A percentile compares a stretch with the other conserved stretches of the same genome.
Conservation (phyloP, 352 stramenopile genomes). For the Phytophthora chlamydospora region DNA sequence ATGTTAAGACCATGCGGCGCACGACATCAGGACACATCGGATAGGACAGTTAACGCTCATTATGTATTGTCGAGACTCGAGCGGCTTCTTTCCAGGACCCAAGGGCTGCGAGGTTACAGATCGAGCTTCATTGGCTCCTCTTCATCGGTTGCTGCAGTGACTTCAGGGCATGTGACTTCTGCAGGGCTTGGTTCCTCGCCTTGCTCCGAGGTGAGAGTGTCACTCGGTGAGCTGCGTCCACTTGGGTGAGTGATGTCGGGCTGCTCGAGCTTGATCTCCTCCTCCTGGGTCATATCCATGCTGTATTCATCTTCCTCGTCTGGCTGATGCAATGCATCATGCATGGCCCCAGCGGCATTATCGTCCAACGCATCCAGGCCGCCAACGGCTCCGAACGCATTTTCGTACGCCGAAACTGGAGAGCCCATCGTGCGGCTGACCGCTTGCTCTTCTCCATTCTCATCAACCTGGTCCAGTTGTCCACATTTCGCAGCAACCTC, state of each 20-base stretch:
- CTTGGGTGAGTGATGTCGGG: neutral
- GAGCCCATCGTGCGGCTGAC: too few species aligned
- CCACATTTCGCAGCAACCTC: neutral
- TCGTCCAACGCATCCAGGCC: too few species aligned
- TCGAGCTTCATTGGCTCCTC: slow-evolving; percentile 22
- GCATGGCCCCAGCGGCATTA: too few species aligned
- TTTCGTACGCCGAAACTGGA: too few species aligned
- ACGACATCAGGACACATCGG: slow-evolving; percentile 43
- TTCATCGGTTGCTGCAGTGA: slow-evolving; percentile 3
- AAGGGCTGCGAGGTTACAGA: slow-evolving; percentile 19
- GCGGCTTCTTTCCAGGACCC: neutral
- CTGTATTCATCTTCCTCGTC: slow-evolving; percentile 22
- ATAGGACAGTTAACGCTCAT: slow-evolving; percentile 25
- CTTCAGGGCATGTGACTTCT: neutral
- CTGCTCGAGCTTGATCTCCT: slow-evolving; percentile 1
- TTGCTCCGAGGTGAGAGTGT: neutral
- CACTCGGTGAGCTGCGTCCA: neutral
- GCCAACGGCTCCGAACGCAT: too few species aligned
- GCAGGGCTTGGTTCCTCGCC: neutral
- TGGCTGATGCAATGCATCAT: too few species aligned
- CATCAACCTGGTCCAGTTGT: neutral
- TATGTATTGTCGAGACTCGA: slow-evolving; percentile 19
- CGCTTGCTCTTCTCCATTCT: slow-evolving; percentile 2
- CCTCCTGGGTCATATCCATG: slow-evolving; percentile 29
- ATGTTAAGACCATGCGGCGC: slow-evolving; percentile 32